Evolutionary conservation across 2,329 filamentous ascomycete genomes (phyloP).

Genomic region (Fusarium annulatum): DNA sequence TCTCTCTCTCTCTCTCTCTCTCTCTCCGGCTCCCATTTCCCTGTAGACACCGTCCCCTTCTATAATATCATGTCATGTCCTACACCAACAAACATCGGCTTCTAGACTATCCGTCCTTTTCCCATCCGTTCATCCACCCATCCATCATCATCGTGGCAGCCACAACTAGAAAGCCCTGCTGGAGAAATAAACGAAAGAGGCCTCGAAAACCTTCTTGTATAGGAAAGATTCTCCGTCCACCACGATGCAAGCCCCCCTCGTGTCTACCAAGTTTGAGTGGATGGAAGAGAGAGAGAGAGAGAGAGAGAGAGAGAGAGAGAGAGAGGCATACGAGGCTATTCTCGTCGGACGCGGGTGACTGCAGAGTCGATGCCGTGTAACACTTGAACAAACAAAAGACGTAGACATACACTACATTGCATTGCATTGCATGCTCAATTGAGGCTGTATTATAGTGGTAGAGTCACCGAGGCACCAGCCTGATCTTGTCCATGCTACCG

Average conservation of each 20-base stretch:
- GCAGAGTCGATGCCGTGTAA: slow-evolving; percentile 45
- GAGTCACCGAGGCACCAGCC: slow-evolving; percentile 36
- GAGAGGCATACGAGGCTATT: slow-evolving; percentile 50
- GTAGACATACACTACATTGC: not conserved
- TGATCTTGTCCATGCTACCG: slow-evolving; percentile 41
- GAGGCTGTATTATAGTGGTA: slow-evolving; percentile 5
- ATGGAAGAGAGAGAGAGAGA: not conserved
- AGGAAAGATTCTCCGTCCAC: slow-evolving; percentile 12
- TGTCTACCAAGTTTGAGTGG: not conserved
- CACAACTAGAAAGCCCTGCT: slow-evolving; percentile 1
- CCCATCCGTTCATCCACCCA: not conserved
- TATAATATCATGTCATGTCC: not conserved
- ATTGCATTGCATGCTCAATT: not conserved
- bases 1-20: not conserved
- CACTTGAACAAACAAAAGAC: slow-evolving; percentile 15
- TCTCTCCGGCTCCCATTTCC: slow-evolving; percentile 17
- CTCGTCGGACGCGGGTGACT: slow-evolving; percentile 50
- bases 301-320: not conserved
- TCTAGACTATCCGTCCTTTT: not conserved
- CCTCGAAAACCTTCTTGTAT: slow-evolving; percentile 10
- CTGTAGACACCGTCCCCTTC: not conserved
- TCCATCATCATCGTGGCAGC: slow-evolving; percentile 18
- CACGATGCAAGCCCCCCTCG: slow-evolving; percentile 25
- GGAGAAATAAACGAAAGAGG: slow-evolving; percentile 3
- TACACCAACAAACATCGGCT: not conserved